Percentiles rank a stretch among this genome's conserved stretches.
These are phyloP conservation scores for Alternaria ethzedia DNA, from an alignment of 2,329 filamentous ascomycete genomes.

Conservation along the genomic window DNA sequence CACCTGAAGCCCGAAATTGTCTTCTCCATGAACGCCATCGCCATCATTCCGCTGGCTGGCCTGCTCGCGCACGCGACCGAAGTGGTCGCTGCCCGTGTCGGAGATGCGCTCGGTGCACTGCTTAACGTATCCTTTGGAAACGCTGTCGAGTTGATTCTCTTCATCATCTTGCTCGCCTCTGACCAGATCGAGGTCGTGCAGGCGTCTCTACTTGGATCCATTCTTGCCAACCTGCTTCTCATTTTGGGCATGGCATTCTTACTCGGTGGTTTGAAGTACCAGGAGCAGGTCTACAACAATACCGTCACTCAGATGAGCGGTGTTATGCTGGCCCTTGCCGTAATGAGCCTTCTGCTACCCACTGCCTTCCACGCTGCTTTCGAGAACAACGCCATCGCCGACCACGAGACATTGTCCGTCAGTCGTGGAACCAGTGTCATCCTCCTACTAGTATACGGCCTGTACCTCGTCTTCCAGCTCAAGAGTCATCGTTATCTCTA, in stretches of 20 bases:
- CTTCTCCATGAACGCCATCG: conserved; percentile 60
- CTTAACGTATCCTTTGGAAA: conserved; percentile 62
- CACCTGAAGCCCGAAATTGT: conserved; percentile 51
- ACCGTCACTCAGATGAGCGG: conserved; percentile 97
- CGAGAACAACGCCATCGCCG: conserved; percentile 65
- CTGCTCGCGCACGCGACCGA: conserved; percentile 58
- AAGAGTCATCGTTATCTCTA: conserved; percentile 94
- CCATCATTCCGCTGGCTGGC: conserved; percentile 59
- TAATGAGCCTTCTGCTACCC: conserved; percentile 86
- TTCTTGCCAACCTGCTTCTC: conserved; percentile 84
- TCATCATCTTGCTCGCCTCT: conserved; percentile 55
- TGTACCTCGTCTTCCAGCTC: conserved; percentile 89
- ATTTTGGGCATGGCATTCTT: conserved; percentile 94
- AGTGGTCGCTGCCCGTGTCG: conserved; percentile 55
- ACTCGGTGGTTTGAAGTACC: conserved; percentile 81
- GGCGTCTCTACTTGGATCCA: conserved; percentile 86
- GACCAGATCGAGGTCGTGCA: conserved; percentile 90
- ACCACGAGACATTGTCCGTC: conserved; percentile 77
- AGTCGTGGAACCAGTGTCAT: conserved; percentile 90
- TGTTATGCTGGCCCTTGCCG: conserved; percentile 86
- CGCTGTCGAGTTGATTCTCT: conserved; percentile 60
- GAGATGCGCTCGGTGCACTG: conserved; percentile 57
- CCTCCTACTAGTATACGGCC: conserved; percentile 77
- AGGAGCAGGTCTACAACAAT: conserved; percentile 94
- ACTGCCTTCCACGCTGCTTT: conserved; percentile 95